Percentiles rank a stretch among this genome's conserved stretches.
Evolutionary conservation across 169 alveolate genomes (phyloP).

Genomic region (Theileria orientalis): DNA sequence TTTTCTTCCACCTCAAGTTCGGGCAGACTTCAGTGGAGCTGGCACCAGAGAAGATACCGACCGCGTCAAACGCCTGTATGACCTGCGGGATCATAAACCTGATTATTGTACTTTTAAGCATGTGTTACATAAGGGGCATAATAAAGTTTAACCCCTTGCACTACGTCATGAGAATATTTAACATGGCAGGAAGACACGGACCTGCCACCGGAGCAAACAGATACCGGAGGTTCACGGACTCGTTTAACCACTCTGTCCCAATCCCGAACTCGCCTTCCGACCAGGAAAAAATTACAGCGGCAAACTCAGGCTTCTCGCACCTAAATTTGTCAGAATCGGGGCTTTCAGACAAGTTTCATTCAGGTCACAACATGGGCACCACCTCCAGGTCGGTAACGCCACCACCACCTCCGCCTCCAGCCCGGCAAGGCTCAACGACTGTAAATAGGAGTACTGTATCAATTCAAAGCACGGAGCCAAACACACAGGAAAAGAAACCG

Average conservation of each 20-base stretch:
- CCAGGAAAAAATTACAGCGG: not conserved
- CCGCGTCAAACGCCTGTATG: constrained; percentile 46
- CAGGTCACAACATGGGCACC: no score
- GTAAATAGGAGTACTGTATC: not conserved
- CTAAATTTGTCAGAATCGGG: not conserved
- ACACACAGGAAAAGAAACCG: not conserved
- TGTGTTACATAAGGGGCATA: constrained; percentile 47
- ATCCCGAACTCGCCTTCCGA: constrained; percentile 12
- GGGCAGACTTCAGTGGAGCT: constrained; percentile 19
- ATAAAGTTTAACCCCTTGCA: constrained; percentile 55
- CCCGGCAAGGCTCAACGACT: no score
- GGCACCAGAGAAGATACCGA: constrained; percentile 45
- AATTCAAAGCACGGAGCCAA: not conserved
- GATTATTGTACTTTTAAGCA: constrained; percentile 27
- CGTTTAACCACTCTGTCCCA: not conserved
- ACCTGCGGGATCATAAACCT: constrained; percentile 46
- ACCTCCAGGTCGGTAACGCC: no score
- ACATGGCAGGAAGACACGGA: constrained; percentile 57
- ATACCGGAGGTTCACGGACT: constrained; percentile 52
- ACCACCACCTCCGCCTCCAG: no score
- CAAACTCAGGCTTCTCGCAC: not conserved
- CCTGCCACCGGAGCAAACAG: constrained; percentile 52
- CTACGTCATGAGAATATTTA: constrained; percentile 21
- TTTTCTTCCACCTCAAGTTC: constrained; percentile 28
- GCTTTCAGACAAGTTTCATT: no score